Evolutionary conservation across 2,329 filamentous ascomycete genomes (phyloP), one percentile per base, ranked within the genome.

Genomic region (Chrysoporthe puriensis): DNA sequence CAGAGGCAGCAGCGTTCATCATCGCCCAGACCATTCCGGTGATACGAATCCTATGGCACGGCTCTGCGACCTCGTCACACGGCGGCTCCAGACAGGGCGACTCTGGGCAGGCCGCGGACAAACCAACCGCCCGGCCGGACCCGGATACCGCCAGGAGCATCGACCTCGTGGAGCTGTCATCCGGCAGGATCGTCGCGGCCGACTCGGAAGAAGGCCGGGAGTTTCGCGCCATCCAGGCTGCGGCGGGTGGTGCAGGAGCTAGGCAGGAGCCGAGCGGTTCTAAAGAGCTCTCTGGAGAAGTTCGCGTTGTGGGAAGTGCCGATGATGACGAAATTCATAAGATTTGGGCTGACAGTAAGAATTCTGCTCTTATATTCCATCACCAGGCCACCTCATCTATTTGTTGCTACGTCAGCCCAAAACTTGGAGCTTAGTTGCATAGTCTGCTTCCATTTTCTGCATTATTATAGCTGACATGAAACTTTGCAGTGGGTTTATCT

Each of bases 1-100:
- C 58, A 14, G 66, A 68, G 32, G 66, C 64, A 4, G 58, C 58
- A n/a, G 64, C 62, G 36, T 68, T 58, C 44, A 66, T 68, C 16
- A 50, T 68, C 61, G 66, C 66, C 32, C 66, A 68, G 59, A 61
- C 63, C 18, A 48, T 68, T 7, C 66, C 66, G 34, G n/a, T 68
- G n/a, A 59, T 68, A 18, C 57, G 66, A 7, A 59, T 66, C 13
- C 48, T 62, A 42, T 44, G 61, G 40, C 63, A 61, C 8, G 43
- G n/a, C 21, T n/a, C 21, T 16, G 43, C 18, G 4, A 4, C 43
- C 43, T 26, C 59, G 4, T 54, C 50, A 34, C 50, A 21, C 11
- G 13, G 50, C 50, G 50, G 26, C 26, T 16, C 59, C 43, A 26
- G 59, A 16, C 59, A 36, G 59, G 13, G 21, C 21, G 4, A 7